Evolutionary conservation across 2,329 filamentous ascomycete species (phyloP), one percentile per base, ranked within the genome.

Genomic region (Colletotrichum somersetense): DNA sequence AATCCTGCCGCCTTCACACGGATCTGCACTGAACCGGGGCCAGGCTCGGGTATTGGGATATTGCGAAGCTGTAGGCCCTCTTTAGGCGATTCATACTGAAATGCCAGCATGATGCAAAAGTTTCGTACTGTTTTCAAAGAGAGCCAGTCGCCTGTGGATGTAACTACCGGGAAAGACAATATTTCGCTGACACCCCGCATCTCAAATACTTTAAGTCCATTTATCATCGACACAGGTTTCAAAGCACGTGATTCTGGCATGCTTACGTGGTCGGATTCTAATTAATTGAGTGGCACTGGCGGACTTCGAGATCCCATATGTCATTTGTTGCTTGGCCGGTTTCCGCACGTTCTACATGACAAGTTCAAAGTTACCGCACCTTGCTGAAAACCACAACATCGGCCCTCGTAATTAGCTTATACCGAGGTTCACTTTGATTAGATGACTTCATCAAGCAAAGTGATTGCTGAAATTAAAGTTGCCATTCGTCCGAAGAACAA

Each of bases 1-100:
- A 68, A 5, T 11, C 69, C 65, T 5, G 58, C 64, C 12, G 64
- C 69, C 59, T 67, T 62, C 30, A 71, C 56, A 5, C 46, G 50
- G 30, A 71, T 40, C 46, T 61, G 68, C 40, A 72, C 69, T 20
- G 46, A 62, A 12, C 18, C 44, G 5, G 65, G 50, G 35, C 65
- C 57, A 33, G 69, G 69, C 14, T 57, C 33, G n/a, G 69, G 69
- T 23, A 61, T 59, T 1, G 65, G 59, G 30, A 72, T 26, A 20
- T 30, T 18, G 14, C 33, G n/a, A 16, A 67, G 63, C 18, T 53
- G 20, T 26, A 71, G 50, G 11, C 68, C 63, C 5, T 30, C n/a
- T 20, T 30, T 42, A 3, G 55, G 30, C 10, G 46, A 46, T 46
- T 33, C 44, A 33, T 44, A 56, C 14, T 46, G 50, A 6, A 56